phyloP scores from a whole-genome alignment of 768 basidiomycete genomes.

The Mrakia blollopis region DNA sequence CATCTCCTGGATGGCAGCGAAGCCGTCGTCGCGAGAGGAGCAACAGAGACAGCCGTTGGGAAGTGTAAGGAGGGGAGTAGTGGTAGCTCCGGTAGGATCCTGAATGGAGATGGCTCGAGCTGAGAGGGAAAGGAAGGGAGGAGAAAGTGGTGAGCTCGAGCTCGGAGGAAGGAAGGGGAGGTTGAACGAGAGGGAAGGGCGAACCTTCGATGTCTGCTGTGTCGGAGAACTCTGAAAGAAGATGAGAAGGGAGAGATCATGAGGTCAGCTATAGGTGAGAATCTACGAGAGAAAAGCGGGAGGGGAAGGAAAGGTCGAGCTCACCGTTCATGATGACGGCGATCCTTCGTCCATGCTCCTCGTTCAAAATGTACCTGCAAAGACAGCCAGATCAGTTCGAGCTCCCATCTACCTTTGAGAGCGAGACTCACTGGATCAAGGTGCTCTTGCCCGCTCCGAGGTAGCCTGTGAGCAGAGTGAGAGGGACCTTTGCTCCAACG shows the following conservation, averaged over 20 bases:
- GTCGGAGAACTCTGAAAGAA: constrained; percentile 28
- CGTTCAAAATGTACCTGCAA: constrained; percentile 29
- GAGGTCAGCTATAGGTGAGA: background rate
- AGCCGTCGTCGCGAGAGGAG: constrained; percentile 88
- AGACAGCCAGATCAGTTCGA: background rate
- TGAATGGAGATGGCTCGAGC: constrained; percentile 29
- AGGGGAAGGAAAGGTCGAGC: background rate
- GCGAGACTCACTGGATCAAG: constrained; percentile 24
- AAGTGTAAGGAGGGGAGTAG: constrained; percentile 26
- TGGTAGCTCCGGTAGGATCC: constrained; percentile 10
- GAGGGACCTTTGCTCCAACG: constrained; percentile 30
- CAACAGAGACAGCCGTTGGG: constrained; percentile 91
- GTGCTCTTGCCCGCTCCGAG: constrained; percentile 32
- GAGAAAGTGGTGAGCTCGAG: constrained; percentile 11
- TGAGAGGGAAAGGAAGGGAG: background rate
- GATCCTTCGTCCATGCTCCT: constrained; percentile 29
- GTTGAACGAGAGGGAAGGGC: background rate
- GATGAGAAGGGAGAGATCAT: background rate
- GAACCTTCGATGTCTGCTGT: constrained; percentile 32
- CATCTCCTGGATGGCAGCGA: constrained; percentile 87
- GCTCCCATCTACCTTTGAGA: background rate
- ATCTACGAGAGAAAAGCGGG: background rate
- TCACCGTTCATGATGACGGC: constrained; percentile 34
- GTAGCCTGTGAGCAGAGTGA: constrained; percentile 28
- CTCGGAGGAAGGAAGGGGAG: background rate